Base-by-base conservation (phyloP, 139 green algal genomes). In the Bryopsis sp. region DNA sequence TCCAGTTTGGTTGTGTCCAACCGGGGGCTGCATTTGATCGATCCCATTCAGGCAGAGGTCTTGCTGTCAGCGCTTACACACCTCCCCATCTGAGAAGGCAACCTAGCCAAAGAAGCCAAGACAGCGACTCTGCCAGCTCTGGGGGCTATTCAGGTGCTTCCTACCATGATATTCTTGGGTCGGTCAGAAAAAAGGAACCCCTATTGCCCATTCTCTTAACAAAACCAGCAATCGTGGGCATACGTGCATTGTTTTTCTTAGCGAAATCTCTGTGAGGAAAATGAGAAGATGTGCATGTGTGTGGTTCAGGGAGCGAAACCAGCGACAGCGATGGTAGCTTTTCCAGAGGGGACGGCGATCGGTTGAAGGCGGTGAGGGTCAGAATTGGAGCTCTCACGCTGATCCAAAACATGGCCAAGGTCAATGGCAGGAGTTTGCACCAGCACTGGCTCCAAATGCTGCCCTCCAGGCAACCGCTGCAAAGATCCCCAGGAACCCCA, bases 391-490 rank as follows among this genome's bases (percentile, higher is more conserved):
- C 62, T 11, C 32, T 69, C 3, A 69, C 11, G 22, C 62, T 69
- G 7, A 33, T 69, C 3, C 65, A 89, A 74, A 48, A 67, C 6
- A 71, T 88, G 67, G 78, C 76, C 22, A 81, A 88, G 64, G 57
- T 58, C 1, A 80, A 91, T 57, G 58, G 84, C 0, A 74, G 72
- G 35, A 78, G 75, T 31, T 36, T 92, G 61, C 85, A 92, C 38
- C 68, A 64, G 5, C 74, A 81, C 66, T 85, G 83, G 84, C 60
- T 68, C 2, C 50, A 39, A 15, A 62, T 92, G 66, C 78, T 92
- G 65, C 83, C 85, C 8, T 58, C 62, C 36, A 67, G 79, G 58
- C 58, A 46, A 58, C 28, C 74, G 57, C 68, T 85, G 67, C 74
- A 80, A 70, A 43, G 68, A 3, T 54, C 63, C 39, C 79, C 78